Evolutionary conservation across 75 land plant genomes (phyloP), one percentile per base, ranked within the genome.

Genomic region (Adiantum capillusveneris): DNA sequence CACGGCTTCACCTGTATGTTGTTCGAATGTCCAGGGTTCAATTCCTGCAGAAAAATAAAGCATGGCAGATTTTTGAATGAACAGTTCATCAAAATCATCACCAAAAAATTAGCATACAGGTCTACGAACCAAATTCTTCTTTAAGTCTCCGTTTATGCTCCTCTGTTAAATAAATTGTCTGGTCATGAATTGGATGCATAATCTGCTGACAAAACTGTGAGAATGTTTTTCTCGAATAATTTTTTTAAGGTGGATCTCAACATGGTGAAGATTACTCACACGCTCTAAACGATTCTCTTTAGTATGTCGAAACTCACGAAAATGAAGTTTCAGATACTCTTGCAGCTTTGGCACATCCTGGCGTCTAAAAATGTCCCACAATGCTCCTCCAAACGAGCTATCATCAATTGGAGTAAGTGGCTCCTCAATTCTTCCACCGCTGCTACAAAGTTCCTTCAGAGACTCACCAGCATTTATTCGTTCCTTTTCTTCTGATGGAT

Each of bases 1-100:
- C 17, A 94, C 82, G 17, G 98, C 98, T 53, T 94, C 79, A 41
- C 87, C 85, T 44, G 78, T 29, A 65, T 84, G 75, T 63, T 94
- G 98, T 56, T 94, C 78, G 52, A 94, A 83, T 51, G 85, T 77
- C 98, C 98, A 94, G 17, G 98, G 80, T 66, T 86, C 91, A 14
- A 94, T 64, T 54, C 76, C 98, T 94, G 69, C 63, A 59, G 41
- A 59, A 30, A 21, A 17, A 60, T 12, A 56, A 19, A 14, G 41
- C 11, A 25, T 6, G 1, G 43, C 25, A 58, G 41, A 39, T 26
- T 24, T 29, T 16, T 21, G 9, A 34, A 5, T 3, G 37, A 34
- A 34, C 9, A 34, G 9, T 3, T 34, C 7, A 34, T 34, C 37
- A 3, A 34, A 9, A 34, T 34, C 37, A 34, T 34, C 37, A 34